These are phyloP conservation scores for Sporothrix brasiliensis DNA, from an alignment of 2,329 filamentous ascomycete genomes.

Conservation along the genomic window DNA sequence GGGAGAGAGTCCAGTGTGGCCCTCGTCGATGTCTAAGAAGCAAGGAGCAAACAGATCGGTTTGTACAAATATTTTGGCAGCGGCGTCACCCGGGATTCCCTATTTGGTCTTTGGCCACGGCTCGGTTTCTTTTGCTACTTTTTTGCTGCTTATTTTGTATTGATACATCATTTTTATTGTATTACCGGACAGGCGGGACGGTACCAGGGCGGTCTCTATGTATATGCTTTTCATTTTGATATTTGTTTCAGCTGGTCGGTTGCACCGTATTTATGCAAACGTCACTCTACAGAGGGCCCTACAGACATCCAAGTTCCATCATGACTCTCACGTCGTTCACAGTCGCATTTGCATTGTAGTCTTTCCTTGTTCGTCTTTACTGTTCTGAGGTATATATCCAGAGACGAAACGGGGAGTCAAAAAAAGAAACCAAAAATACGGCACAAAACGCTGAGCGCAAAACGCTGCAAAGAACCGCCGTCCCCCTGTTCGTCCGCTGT, in stretches of 20 bases:
- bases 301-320: background rate
- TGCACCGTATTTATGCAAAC: background rate
- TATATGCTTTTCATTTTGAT: background rate
- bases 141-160: background rate
- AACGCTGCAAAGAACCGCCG: slow-evolving; percentile 22
- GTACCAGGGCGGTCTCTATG: background rate
- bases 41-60: background rate
- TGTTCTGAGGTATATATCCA: slow-evolving; percentile 17
- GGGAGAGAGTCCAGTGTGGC: slow-evolving; percentile 10
- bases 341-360: slow-evolving; percentile 14
- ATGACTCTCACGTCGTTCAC: background rate
- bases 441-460: slow-evolving; percentile 20
- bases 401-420: background rate
- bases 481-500: background rate
- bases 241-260: background rate
- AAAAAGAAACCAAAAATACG: background rate
- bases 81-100: background rate
- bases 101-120: background rate
- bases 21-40: slow-evolving; percentile 11
- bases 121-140: background rate
- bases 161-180: background rate
- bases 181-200: background rate
- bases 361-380: background rate
- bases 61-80: slow-evolving; percentile 2
- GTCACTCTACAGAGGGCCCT: background rate